Base-by-base conservation (phyloP, 2,329 filamentous ascomycete genomes). In the Microdochium nivale region DNA sequence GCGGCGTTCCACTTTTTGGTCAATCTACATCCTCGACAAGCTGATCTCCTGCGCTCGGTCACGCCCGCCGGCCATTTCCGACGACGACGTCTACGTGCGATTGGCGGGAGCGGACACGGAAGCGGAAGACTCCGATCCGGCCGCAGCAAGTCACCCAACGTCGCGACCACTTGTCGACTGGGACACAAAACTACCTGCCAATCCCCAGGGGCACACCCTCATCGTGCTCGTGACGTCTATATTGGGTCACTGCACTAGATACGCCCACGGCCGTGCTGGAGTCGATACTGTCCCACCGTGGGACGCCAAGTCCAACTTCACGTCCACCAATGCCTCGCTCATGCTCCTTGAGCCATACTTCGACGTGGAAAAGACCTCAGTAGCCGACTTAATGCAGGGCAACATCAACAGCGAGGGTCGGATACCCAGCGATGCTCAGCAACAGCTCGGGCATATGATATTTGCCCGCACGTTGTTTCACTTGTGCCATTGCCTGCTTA, bases 1-100 rank as follows among this genome's bases (percentile, higher is more conserved):
- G 51, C 58, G 65, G n/a, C 56, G 67, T 4, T 55, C 63, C 11
- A 60, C 65, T 0, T 70, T 70, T 47, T 70, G 68, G 68, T 70
- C 68, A 3, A 58, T 70, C 21, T 70, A 69, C 50, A 58, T 70
- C 7, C 56, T 69, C 1, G 68, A 70, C 51, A 62, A 62, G 32
- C 58, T 70, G 3, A 60, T 67, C 5, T 69, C 66, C 14, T 69
- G 67, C 52, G 67, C 63, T 2, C 61, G 64, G 7, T 59, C 61
- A 33, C 59, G 67, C 19, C 66, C 68, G 1, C 60, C 65, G 2
- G 62, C 65, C 3, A 59, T 71, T 33, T 54, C 60, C 1, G 67
- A 69, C 47, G 60, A 60, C 3, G 59, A 66, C 37, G 69, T 65
- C 53, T 57, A 56, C 11, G 51, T 69, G 1, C 60, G 61, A 27